Base-by-base conservation (phyloP, 768 basidiomycete genomes). In the Phanerodontia chrysosporium region DNA sequence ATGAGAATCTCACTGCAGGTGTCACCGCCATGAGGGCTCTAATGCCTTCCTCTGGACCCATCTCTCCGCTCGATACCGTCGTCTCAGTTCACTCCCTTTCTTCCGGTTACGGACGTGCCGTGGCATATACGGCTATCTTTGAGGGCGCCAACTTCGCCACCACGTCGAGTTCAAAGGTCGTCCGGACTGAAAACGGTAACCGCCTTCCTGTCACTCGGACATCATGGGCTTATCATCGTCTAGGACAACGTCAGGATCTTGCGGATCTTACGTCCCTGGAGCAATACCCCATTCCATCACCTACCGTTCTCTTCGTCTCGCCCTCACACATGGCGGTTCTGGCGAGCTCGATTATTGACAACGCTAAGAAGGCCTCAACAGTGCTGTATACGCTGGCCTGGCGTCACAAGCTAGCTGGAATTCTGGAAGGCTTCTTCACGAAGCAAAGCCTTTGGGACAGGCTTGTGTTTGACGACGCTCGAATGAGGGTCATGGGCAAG, bases 381-480 rank as follows among this genome's bases (percentile, higher is more conserved):
- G 60, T 85, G 16, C 63, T 88, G 18, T 86, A 82, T 66, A 70
- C 81, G 4, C 69, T 94, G 52, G 90, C 86, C 1, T 85, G 84
- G 79, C 80, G 89, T 30, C 95, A 95, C 72, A 96, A 96, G 69
- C 61, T 84, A 18, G 78, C 86, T 0, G 82, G 79, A 2, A 71
- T 95, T 3, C 67, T 72, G 0, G 88, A 91, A 58, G 95, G 95
- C 4, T 90, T 86, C 63, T 62, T 93, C 42, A 86, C 83, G 16
- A 87, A 87, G 67, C 85, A 89, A 58, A 88, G 89, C 58, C 69
- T 92, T n/a, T 93, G 91, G 88, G 94, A 97, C 69, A 81, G 86
- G 54, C 73, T 87, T 12, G 82, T 92, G 28, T 90, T 92, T 69
- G 85, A 86, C 57, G 71, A 73, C 12, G 87, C 91, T 12, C 79